These are phyloP conservation scores for Eudorina sp. DNA, from an alignment of 139 green algal genomes.

Conservation along the genomic window DNA sequence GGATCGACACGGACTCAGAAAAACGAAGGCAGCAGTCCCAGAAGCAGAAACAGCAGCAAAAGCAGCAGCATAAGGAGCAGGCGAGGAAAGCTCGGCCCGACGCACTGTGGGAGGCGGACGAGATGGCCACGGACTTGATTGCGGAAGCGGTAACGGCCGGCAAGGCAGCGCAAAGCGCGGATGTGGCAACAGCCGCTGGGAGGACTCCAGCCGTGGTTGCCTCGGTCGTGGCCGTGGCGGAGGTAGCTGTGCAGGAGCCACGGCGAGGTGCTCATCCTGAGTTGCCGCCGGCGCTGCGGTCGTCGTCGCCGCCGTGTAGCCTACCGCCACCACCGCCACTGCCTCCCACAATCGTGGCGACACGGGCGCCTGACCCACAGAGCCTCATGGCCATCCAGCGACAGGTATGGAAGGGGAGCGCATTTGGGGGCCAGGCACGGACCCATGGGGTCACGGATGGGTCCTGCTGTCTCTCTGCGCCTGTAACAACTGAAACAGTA, in stretches of 20 bases:
- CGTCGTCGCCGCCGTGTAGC: neutral
- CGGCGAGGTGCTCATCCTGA: too few relatives aligned
- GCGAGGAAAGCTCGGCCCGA: neutral
- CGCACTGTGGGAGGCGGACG: neutral
- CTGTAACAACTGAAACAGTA: too few relatives aligned
- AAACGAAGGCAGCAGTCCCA: neutral
- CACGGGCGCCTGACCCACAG: neutral
- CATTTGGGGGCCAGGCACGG: neutral
- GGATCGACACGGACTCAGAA: neutral
- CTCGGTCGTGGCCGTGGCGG: neutral
- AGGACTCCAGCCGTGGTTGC: neutral
- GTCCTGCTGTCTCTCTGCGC: too few relatives aligned
- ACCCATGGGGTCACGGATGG: too few relatives aligned
- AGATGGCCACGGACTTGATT: neutral
- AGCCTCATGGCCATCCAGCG: neutral
- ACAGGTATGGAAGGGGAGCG: neutral
- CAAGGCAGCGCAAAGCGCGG: neutral
- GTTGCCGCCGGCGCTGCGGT: neutral
- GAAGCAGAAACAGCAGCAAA: neutral
- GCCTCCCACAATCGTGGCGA: conserved; percentile 25
- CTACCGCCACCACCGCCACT: neutral
- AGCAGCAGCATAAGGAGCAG: neutral
- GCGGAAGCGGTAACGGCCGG: neutral
- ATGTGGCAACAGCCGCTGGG: neutral
- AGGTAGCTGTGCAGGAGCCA: neutral